Percentiles rank a stretch among this genome's conserved stretches.
These are phyloP conservation scores for Candida stauntonica DNA, from an alignment of 805 yeast genomes.

Conservation along the genomic window DNA sequence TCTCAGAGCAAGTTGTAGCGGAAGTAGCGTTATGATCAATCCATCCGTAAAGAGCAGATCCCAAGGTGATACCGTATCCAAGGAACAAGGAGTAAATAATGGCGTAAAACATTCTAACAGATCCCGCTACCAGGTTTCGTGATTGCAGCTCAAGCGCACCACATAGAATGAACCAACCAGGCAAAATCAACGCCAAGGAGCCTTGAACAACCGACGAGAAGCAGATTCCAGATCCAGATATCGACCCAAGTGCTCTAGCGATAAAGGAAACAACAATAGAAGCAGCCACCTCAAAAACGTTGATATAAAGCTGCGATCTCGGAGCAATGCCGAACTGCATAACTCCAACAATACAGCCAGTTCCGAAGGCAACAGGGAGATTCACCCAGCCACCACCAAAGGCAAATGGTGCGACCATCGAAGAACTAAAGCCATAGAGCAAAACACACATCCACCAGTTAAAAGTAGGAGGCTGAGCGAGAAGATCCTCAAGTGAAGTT, in stretches of 20 bases:
- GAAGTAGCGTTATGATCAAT: slow-evolving; percentile 70
- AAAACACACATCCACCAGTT: slow-evolving; percentile 76
- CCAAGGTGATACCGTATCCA: slow-evolving; percentile 91
- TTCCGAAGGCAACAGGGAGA: slow-evolving; percentile 74
- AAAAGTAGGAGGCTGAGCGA: slow-evolving; percentile 56
- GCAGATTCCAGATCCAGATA: slow-evolving; percentile 60
- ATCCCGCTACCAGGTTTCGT: slow-evolving; percentile 85
- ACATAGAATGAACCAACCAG: slow-evolving; percentile 89
- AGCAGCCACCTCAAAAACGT: slow-evolving; percentile 90
- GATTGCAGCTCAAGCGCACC: slow-evolving; percentile 92
- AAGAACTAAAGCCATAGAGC: slow-evolving; percentile 75
- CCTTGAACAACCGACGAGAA: slow-evolving; percentile 90
- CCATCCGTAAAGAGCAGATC: slow-evolving; percentile 95
- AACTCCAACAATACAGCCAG: slow-evolving; percentile 80
- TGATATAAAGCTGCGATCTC: slow-evolving; percentile 72
- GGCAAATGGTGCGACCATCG: slow-evolving; percentile 81
- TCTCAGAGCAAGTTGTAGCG: slow-evolving; percentile 50
- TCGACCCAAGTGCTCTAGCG: slow-evolving; percentile 87
- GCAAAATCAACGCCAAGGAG: slow-evolving; percentile 82
- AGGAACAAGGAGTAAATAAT: slow-evolving; percentile 85
- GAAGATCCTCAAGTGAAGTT: slow-evolving; percentile 59
- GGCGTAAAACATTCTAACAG: slow-evolving; percentile 96
- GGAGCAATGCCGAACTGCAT: slow-evolving; percentile 80
- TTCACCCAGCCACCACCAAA: slow-evolving; percentile 88
- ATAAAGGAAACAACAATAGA: slow-evolving; percentile 83